Base-by-base conservation (phyloP, 2,329 filamentous ascomycete species). In the Teratosphaeria viscida region DNA sequence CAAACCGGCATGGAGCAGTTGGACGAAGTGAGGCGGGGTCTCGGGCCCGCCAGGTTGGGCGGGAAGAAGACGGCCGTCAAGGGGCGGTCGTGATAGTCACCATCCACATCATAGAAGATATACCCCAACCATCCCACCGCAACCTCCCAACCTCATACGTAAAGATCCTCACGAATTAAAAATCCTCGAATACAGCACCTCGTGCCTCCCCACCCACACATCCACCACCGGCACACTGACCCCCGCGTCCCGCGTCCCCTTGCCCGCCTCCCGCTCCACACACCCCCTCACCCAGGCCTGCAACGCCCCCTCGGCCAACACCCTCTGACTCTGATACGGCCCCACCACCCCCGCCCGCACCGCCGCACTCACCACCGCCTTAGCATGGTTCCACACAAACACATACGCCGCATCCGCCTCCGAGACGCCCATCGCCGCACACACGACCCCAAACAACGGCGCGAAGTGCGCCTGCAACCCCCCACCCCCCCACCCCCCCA, bases 1-100 rank as follows among this genome's bases (percentile, higher is more conserved):
- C 87, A 88, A 71, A 89, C 82, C 61, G 94, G 94, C 0, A 80
- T 96, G 64, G 86, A 89, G 74, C 90, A 97, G 78, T 78, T 97
- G 61, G 94, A 97, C 65, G 92, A 97, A 75, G 87, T 99, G 57
- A 81, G 94, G 57, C 82, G 82, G 64, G 89, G 85, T 6, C 74
- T 96, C 59, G 92, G 92, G 0, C 88, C 89, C 29, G 88, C 91
- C 34, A 83, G 85, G 61, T 73, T 95, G 19, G 59, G 57, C 52
- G 54, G 32, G 35, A 62, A 57, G 60, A 49, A 49, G 43, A 49
- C 19, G 43, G 43, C 43, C 5, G 43, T 23, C 16, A 49, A 23
- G 23, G 43, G 16, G 43, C n/a, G 43, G 19, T 19, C 16, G 43
- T 49, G 5, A 49, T 19, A 49, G n/a, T 6, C 16, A 2, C 5